Base-by-base conservation (phyloP, 768 basidiomycete genomes). In the Lepiota venenata region DNA sequence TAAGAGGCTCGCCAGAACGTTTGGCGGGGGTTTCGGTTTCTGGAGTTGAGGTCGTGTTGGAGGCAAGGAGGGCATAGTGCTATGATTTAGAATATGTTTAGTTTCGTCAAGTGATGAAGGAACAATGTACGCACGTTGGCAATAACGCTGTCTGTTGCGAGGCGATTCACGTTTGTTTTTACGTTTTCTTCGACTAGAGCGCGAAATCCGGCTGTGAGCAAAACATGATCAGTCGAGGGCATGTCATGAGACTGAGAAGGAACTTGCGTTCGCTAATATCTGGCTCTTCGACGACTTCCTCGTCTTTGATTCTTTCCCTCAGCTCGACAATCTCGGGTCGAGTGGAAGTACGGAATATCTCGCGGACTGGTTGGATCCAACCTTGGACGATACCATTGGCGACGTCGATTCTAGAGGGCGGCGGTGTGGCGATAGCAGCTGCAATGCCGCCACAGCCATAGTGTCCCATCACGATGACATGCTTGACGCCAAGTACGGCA, bases 401-500 rank as follows among this genome's bases (percentile, higher is more conserved):
- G 20, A 60, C 60, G 48, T 69, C 65, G 14, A 67, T 53, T 20
- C 59, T 58, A 11, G 49, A 41, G 3, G 37, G 32, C 1, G 66
- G 63, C 1, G 62, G 60, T 1, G 65, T 58, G n/a, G 64, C 61
- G 52, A 72, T 72, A 5, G 73, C 66, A 25, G 73, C 71, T 11
- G 69, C 74, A 11, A 76, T 68, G 29, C 74, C 74, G 15, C 74
- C 72, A 50, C 74, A 76, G 1, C 74, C 74, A 46, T 76, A 76
- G 56, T 76, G 74, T 0, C 74, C 74, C 71, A 76, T 71, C 12
- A 76, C 70, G 44, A 76, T 68, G 46, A 76, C 62, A 43, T 76
- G 74, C 45, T 69, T 64, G 12, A 76, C 73, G 3, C 64, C 63
- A 11, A 75, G 63, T 15, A 61, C 61, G 15, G 68, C 59, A 15